phyloP scores from a whole-genome alignment of 2,329 filamentous ascomycete genomes.

The Neofusicoccum laricinum region DNA sequence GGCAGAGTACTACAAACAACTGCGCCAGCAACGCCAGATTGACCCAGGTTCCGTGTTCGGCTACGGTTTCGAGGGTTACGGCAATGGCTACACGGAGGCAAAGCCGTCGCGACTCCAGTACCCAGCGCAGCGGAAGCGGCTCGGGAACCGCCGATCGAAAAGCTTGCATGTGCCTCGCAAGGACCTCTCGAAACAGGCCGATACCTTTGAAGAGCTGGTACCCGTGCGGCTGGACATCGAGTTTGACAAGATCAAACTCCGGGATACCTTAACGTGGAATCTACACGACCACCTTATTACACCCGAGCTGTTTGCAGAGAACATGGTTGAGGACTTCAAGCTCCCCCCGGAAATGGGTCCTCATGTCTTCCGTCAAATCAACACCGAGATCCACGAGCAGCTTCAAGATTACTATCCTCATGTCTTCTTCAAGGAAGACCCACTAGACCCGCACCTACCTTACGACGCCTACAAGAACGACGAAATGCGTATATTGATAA shows the following conservation, averaged over 20 bases:
- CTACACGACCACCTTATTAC: constrained; percentile 82
- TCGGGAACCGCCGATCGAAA: constrained; percentile 72
- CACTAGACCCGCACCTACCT: constrained; percentile 82
- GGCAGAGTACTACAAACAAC: constrained; percentile 65
- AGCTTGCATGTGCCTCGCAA: constrained; percentile 72
- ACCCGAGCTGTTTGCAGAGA: constrained; percentile 79
- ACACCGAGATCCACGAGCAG: constrained; percentile 79
- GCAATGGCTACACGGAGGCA: constrained; percentile 77
- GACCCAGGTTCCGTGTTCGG: constrained; percentile 62
- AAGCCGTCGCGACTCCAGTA: constrained; percentile 72
- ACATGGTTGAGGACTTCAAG: constrained; percentile 80
- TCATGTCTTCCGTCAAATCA: constrained; percentile 63
- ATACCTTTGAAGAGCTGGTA: constrained; percentile 86
- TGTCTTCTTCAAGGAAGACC: constrained; percentile 83
- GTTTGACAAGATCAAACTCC: constrained; percentile 89
- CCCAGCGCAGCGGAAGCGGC: constrained; percentile 70
- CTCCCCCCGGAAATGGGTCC: constrained; percentile 66
- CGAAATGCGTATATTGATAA: constrained; percentile 94
- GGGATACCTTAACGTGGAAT: constrained; percentile 99
- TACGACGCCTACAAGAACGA: constrained; percentile 97
- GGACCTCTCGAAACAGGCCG: constrained; percentile 78
- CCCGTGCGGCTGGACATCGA: constrained; percentile 91
- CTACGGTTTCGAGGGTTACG: constrained; percentile 80
- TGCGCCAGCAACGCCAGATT: constrained; percentile 59
- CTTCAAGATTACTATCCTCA: constrained; percentile 91